Conservation (phyloP, 352 stramenopile species). For the Elongisporangium prolatum region DNA sequence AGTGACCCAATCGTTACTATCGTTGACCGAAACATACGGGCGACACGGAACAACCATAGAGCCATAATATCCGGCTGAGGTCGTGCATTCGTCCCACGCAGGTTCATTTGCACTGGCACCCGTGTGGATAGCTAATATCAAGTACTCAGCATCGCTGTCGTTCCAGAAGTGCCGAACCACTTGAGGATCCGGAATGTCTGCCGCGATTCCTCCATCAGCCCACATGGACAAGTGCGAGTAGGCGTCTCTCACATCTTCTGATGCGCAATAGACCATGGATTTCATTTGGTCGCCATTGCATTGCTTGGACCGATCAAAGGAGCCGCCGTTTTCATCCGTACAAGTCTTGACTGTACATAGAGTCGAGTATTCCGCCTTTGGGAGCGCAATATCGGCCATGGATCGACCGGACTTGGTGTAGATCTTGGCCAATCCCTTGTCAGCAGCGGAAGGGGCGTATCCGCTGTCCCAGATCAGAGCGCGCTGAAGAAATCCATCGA, state of each 20-base stretch:
- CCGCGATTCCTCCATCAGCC: neutral
- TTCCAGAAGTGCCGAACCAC: neutral
- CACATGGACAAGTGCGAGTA: neutral
- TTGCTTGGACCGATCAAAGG: neutral
- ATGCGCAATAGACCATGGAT: neutral
- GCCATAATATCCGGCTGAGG: neutral
- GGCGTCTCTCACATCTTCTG: neutral
- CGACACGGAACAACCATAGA: constrained; percentile 10
- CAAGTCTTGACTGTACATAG: neutral
- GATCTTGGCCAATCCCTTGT: constrained; percentile 16
- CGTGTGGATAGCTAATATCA: constrained; percentile 24
- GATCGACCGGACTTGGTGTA: constrained; percentile 18
- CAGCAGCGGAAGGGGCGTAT: constrained; percentile 17
- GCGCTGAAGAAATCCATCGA: constrained; percentile 34
- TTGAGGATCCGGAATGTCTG: neutral
- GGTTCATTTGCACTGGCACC: constrained; percentile 14
- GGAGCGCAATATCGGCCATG: constrained; percentile 14
- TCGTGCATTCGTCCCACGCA: constrained; percentile 14
- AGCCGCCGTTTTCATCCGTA: neutral
- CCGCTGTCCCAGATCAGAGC: constrained; percentile 56
- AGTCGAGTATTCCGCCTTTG: too few relatives aligned
- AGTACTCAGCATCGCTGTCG: constrained; percentile 2
- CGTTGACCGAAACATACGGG: constrained; percentile 1
- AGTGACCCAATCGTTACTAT: constrained; percentile 6
- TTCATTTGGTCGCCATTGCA: neutral